Percentiles rank a stretch among this genome's conserved stretches.
phyloP scores from a whole-genome alignment of 1,139 yeast genomes.

The Debaryomyces sp. region DNA sequence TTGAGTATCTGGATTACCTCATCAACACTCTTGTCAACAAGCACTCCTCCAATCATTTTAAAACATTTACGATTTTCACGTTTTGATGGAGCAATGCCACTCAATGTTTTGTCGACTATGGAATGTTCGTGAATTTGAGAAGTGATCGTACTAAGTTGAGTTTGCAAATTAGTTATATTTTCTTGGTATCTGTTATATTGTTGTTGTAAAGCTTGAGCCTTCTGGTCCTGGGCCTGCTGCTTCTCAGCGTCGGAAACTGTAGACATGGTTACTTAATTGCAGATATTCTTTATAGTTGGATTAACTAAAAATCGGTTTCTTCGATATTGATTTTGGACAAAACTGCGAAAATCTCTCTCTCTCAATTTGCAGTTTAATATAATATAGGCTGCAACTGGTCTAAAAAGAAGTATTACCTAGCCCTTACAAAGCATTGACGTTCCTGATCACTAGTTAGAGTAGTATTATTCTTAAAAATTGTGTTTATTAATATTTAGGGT shows the following conservation, averaged over 20 bases:
- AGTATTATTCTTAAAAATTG: not conserved
- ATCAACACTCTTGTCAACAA: slow-evolving; percentile 79
- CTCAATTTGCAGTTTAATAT: not conserved
- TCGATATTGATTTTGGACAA: not conserved
- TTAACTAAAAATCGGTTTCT: not conserved
- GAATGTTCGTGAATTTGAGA: slow-evolving; percentile 46
- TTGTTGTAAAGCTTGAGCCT: slow-evolving; percentile 54
- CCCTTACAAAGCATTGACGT: not conserved
- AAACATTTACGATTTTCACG: slow-evolving; percentile 73
- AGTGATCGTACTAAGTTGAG: slow-evolving; percentile 53
- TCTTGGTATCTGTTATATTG: slow-evolving; percentile 68
- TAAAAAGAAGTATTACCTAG: not conserved
- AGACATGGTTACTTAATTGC: slow-evolving; percentile 9
- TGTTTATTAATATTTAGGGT: too few species aligned
- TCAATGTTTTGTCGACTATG: slow-evolving; percentile 40
- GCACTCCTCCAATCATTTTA: slow-evolving; percentile 93
- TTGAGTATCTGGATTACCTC: slow-evolving; percentile 73
- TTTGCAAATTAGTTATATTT: slow-evolving; percentile 56
- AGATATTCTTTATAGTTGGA: not conserved
- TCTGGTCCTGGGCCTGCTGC: slow-evolving; percentile 37
- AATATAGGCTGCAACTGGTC: not conserved
- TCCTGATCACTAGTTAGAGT: not conserved
- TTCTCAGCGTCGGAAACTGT: slow-evolving; percentile 13
- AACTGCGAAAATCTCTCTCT: not conserved
- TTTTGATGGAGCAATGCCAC: slow-evolving; percentile 34